Evolutionary conservation across 2,329 filamentous ascomycete genomes (phyloP).

Genomic region (Fusarium sp.): DNA sequence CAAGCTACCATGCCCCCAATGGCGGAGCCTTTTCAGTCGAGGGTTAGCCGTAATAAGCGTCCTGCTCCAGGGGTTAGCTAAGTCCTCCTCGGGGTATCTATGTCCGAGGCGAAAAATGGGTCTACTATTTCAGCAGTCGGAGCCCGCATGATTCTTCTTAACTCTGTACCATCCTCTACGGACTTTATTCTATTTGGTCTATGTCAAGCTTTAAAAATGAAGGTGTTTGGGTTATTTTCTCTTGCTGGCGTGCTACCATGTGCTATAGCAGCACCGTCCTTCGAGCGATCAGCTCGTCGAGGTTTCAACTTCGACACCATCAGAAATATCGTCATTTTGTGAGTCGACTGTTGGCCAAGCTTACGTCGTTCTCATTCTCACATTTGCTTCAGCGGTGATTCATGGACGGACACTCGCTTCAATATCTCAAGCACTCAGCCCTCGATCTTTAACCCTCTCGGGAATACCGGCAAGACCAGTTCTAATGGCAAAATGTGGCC

Average conservation of each 20-base stretch:
- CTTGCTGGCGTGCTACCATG: neutral
- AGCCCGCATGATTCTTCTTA: neutral
- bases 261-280: neutral
- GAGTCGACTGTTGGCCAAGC: neutral
- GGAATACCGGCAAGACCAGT: neutral
- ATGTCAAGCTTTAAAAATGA: neutral
- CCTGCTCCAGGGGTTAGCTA: neutral
- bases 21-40: too few species aligned
- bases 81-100: neutral
- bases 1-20: too few species aligned
- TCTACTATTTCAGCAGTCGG: neutral
- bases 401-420: neutral
- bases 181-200: neutral
- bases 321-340: neutral
- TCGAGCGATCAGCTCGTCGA: neutral
- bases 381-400: neutral
- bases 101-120: neutral
- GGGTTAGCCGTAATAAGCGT: neutral
- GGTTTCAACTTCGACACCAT: neutral
- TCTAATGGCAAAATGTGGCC: neutral
- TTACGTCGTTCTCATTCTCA: neutral
- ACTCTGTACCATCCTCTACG: neutral
- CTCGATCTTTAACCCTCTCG: neutral
- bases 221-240: neutral
- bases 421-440: neutral